Evolutionary conservation across 208 protist genomes (phyloP).

Genomic region (Giardia duodenalis): DNA sequence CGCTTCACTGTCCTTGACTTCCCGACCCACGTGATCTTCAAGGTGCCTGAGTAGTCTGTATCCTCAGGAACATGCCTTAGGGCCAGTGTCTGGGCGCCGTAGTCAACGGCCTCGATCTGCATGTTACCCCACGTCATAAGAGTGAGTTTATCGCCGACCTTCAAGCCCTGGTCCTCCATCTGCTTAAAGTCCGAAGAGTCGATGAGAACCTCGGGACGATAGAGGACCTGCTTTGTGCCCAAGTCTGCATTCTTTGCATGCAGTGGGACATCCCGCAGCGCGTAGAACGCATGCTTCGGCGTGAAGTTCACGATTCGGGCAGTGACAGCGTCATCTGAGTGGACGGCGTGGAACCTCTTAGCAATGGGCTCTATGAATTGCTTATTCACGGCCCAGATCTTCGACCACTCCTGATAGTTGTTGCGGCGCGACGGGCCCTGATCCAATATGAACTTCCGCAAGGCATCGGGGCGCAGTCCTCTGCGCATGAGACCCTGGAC

Average conservation of each 20-base stretch:
- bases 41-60: slow-evolving; percentile 83
- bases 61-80: slow-evolving; percentile 62
- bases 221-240: slow-evolving; percentile 65
- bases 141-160: slow-evolving; percentile 80
- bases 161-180: slow-evolving; percentile 41
- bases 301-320: neutral
- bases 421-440: slow-evolving; percentile 80
- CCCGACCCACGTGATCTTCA: slow-evolving; percentile 84
- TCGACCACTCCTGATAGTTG: slow-evolving; percentile 89
- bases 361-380: slow-evolving; percentile 79
- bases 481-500: slow-evolving; percentile 74
- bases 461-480: slow-evolving; percentile 79
- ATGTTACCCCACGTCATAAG: slow-evolving; percentile 94
- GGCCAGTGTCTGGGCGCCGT: slow-evolving; percentile 46
- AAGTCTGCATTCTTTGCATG: slow-evolving; percentile 60
- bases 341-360: slow-evolving; percentile 78
- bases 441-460: slow-evolving; percentile 76
- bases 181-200: slow-evolving; percentile 63
- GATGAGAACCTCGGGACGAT: slow-evolving; percentile 58
- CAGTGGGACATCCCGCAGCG: neutral
- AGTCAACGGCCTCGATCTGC: slow-evolving; percentile 47
- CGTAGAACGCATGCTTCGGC: too few relatives aligned
- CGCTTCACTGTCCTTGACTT: slow-evolving; percentile 37
- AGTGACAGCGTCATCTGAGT: slow-evolving; percentile 35
- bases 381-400: slow-evolving; percentile 91